Percentiles rank a stretch among this genome's conserved stretches.
Evolutionary conservation across 2,329 filamentous ascomycete genomes (phyloP).

Genomic region (Colletotrichum plurivorum): DNA sequence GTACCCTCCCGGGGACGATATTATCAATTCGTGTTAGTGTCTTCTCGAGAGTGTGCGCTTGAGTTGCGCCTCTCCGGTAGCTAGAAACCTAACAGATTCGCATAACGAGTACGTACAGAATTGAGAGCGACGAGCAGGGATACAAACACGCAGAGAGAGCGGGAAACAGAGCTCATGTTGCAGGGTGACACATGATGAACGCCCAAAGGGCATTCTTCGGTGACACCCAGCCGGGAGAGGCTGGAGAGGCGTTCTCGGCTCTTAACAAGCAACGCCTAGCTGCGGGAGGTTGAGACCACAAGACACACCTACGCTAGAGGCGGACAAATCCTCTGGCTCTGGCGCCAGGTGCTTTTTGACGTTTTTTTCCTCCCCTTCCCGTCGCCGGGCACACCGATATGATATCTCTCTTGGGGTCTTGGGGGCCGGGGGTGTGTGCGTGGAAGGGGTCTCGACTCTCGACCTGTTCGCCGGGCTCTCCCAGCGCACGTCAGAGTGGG

Average conservation of each 20-base stretch:
- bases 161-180: not conserved
- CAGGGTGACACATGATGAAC: conserved; percentile 7
- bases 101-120: conserved; percentile 30
- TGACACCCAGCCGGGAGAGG: conserved; percentile 27
- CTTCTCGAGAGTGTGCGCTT: conserved; percentile 12
- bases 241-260: conserved; percentile 3
- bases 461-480: conserved; percentile 10
- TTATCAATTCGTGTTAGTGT: conserved; percentile 34
- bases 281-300: conserved; percentile 18
- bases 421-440: not conserved
- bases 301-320: conserved; percentile 19
- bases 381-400: conserved; percentile 29
- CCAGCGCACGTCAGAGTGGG: conserved; percentile 10
- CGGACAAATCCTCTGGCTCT: conserved; percentile 23
- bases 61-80: not conserved
- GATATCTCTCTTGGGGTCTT: no score
- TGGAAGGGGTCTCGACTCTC: not conserved
- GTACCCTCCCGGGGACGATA: not conserved
- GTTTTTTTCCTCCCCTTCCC: conserved; percentile 1
- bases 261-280: conserved; percentile 25
- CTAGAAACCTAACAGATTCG: conserved; percentile 33
- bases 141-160: not conserved
- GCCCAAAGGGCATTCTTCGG: conserved; percentile 26
- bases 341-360: not conserved
- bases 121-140: not conserved